A percentile compares a stretch with the other conserved stretches of the same genome.
Conservation (phyloP, 2,329 filamentous ascomycete genomes). For the Diplodia scrobiculata region DNA sequence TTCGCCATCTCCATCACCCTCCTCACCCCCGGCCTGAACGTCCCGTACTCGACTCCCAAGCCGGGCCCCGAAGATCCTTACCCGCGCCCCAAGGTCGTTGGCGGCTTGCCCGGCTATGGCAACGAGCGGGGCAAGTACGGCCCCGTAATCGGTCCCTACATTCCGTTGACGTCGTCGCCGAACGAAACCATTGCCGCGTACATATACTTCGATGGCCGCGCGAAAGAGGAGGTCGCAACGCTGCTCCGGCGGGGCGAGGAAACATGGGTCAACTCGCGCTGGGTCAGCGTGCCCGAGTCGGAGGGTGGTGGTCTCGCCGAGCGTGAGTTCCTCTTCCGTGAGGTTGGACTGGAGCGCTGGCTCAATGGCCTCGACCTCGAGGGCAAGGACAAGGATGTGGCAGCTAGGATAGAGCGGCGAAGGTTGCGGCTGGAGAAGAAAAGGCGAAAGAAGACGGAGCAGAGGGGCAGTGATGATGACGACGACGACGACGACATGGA, state of each 20-base stretch:
- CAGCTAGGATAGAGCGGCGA: conserved; percentile 71
- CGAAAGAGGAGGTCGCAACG: conserved; percentile 96
- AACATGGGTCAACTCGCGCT: conserved; percentile 98
- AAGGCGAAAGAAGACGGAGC: conserved; percentile 72
- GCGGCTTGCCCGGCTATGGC: conserved; percentile 62
- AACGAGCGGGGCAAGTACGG: conserved; percentile 56
- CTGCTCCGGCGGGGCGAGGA: conserved; percentile 89
- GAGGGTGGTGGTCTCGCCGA: conserved; percentile 94
- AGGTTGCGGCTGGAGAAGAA: conserved; percentile 77
- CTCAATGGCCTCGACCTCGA: conserved; percentile 94
- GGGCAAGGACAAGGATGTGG: conserved; percentile 73
- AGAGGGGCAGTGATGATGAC: conserved; percentile 53
- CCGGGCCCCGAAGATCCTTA: conserved; percentile 72
- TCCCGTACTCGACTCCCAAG: conserved; percentile 91
- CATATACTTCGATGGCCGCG: conserved; percentile 95
- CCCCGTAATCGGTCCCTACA: conserved; percentile 75
- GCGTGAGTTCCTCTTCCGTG: conserved; percentile 93
- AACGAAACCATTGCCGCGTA: conserved; percentile 98
- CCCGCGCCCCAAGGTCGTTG: conserved; percentile 80
- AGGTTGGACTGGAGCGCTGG: conserved; percentile 95
- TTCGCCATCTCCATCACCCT: conserved; percentile 98
- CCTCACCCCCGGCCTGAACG: conserved; percentile 80
- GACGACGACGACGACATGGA: conserved; percentile 36
- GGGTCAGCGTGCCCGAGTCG: conserved; percentile 89
- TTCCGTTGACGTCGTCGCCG: conserved; percentile 85